Evolutionary conservation across 805 yeast species (phyloP), one percentile per base, ranked within the genome.

Genomic region (Starmerella bombi): DNA sequence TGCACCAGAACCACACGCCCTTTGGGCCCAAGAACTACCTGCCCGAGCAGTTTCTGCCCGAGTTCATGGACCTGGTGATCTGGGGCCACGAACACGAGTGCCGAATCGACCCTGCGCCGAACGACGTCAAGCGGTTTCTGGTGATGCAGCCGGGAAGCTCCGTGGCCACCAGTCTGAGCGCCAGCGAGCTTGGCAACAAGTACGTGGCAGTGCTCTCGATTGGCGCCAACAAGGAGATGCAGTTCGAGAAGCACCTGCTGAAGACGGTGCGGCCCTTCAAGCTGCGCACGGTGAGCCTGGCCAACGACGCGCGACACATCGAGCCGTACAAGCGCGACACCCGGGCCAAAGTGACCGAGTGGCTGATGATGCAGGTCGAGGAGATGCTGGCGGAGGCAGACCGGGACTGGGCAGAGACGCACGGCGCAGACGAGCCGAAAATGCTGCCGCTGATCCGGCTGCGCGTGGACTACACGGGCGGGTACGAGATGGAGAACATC

Each of bases 11-110:
- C 59, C 95, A 59, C 46, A 70, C 76, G 2, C 74, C 79, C 4
- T 86, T 86, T 52, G 73, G 93, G 1, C 81, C 93, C 0, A 41
- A 44, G 9, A 76, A 83, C 4, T 80, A 80, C 49, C 64, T 91
- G 4, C 97, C 96, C 5, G 97, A 86, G 48, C 69, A 67, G 39
- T 80, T 81, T 50, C 61, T 91, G 19, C 98, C 97, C 0, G 64
- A 69, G 7, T 85, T 86, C 55, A 53, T 91, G 35, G 85, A 91
- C 55, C 65, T 88, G 42, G 77, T 91, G 0, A 62, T 86, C 2
- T 91, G 98, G 98, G 98, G 98, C 15, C 98, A 91, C 59, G 98
- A 91, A 57, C 98, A 91, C 59, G 96, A 91, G 56, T 84, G 96
- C 54, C 68, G 77, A 4, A 82, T 88, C 1, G 73, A 72, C 43